A percentile compares a stretch with the other conserved stretches of the same genome.
Conservation (phyloP, 2,329 filamentous ascomycete species). For the Nemania serpens region DNA sequence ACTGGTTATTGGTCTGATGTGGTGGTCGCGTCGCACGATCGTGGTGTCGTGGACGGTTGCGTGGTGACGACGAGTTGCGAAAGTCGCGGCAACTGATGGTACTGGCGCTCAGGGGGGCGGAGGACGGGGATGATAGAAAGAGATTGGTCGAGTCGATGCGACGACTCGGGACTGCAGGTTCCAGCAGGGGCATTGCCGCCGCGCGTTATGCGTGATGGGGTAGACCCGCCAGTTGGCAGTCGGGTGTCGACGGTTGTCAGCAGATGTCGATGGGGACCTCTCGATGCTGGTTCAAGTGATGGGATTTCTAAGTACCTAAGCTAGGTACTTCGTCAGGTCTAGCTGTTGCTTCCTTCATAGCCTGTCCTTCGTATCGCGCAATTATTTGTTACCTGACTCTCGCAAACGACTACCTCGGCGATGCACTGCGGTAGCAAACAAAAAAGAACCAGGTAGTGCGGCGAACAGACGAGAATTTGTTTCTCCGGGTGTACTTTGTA, state of each 20-base stretch:
- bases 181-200: constrained; percentile 23
- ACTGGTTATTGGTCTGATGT: too few relatives aligned
- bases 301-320: neutral
- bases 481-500: too few relatives aligned
- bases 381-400: too few relatives aligned
- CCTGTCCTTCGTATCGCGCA: too few relatives aligned
- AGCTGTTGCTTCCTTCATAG: too few relatives aligned
- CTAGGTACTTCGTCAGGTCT: neutral
- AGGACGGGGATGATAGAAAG: neutral
- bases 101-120: constrained; percentile 26
- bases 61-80: constrained; percentile 6
- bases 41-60: constrained; percentile 4
- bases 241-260: constrained; percentile 16
- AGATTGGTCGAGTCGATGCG: constrained; percentile 30
- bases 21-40: constrained; percentile 7
- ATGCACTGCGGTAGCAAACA: too few relatives aligned
- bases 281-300: neutral
- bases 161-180: constrained; percentile 14
- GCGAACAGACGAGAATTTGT: neutral
- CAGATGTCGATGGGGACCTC: too few relatives aligned
- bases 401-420: too few relatives aligned
- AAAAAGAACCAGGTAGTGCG: neutral
- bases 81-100: constrained; percentile 1
- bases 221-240: constrained; percentile 15
- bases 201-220: neutral